Evolutionary conservation across 2,329 filamentous ascomycete species (phyloP).

Genomic region (Corynespora cassiicola): DNA sequence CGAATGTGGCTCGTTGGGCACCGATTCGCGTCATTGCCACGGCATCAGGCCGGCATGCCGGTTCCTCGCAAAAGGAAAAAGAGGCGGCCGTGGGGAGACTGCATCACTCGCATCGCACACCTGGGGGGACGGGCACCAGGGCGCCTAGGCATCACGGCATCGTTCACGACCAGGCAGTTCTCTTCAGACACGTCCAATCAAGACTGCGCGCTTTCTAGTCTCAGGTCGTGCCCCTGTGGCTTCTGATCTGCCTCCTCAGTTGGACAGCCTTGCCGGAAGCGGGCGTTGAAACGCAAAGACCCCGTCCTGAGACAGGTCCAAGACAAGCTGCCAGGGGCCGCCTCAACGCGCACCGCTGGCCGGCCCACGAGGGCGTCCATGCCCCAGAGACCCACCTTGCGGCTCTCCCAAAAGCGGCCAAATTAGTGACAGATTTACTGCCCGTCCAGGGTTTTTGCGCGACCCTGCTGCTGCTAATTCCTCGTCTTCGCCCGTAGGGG

Average conservation of each 20-base stretch:
- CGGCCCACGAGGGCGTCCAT: constrained; percentile 22
- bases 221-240: constrained; percentile 33
- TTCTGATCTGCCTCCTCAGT: constrained; percentile 22
- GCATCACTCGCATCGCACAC: no score
- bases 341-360: constrained; percentile 25
- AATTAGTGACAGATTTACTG: constrained; percentile 24
- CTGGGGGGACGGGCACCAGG: no score
- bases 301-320: constrained; percentile 43
- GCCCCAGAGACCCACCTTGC: constrained; percentile 9
- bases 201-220: constrained; percentile 20
- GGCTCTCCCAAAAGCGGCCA: constrained; percentile 19
- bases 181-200: constrained; percentile 18
- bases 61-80: no score
- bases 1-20: no score
- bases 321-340: constrained; percentile 32
- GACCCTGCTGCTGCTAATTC: constrained; percentile 30
- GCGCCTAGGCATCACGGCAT: constrained; percentile 5
- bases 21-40: no score
- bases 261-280: constrained; percentile 28
- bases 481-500: constrained; percentile 22
- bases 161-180: no score
- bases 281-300: constrained; percentile 41
- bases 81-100: no score
- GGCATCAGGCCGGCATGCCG: no score
- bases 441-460: constrained; percentile 14